Evolutionary conservation across 192 early-diverging fungal genomes (phyloP), one percentile per base, ranked within the genome.

Genomic region (Podila horticola): DNA sequence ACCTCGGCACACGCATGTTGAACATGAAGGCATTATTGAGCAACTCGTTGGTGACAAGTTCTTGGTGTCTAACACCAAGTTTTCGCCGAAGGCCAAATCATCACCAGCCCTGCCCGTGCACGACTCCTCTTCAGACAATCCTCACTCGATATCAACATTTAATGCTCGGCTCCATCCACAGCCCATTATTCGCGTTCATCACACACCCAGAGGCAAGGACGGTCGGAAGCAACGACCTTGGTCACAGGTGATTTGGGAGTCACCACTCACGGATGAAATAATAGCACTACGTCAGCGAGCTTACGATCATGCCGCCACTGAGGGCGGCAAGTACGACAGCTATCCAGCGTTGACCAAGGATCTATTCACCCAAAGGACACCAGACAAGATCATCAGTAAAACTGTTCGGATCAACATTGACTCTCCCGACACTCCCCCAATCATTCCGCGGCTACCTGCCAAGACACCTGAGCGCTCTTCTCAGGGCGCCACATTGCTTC

Each of bases 241-340:
- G 76, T 79, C 76, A 3, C 76, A 79, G 36, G 76, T 79, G 1
- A 79, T 79, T 22, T 79, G 76, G 76, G 70, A 79, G 31, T 79
- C 76, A 10, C 76, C 76, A 0, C 15, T 50, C 12, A 12, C 72
- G 30, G 50, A 63, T 22, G 70, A 59, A 6, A 20, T 36, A 33
- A 15, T 50, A 68, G 31, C 68, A 64, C 20, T 34, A 36, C 36
- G 11, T 24, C 67, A 19, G 11, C 49, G 29, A 51, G 26, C 17
- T 5, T 30, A 30, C 33, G 65, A 70, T 1, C 62, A 76, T 17
- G 60, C 64, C 13, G 24, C 38, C 2, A 62, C 75, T 31, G 31
- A 62, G 8, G 38, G 48, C 1, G 17, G 48, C 36, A 33, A 58
- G 8, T n/a, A 66, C 9, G 59, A 31, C 11, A 50, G 58, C 0